Evolutionary conservation across 2,329 filamentous ascomycete species (phyloP), one percentile per base, ranked within the genome.

Genomic region (Emergomyces pasteurianus): DNA sequence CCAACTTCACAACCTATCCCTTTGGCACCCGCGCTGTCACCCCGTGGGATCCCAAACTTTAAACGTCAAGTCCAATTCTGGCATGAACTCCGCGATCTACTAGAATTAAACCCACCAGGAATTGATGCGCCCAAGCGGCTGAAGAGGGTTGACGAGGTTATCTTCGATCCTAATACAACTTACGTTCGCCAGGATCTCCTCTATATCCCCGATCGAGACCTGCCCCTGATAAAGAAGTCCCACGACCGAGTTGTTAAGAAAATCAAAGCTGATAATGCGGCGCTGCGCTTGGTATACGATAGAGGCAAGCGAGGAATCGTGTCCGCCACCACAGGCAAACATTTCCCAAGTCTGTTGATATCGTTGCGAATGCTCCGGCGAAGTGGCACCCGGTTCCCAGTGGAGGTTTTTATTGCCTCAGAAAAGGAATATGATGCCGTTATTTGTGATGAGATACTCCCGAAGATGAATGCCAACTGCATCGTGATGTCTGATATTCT

Each of bases 341-440:
- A 78, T 61, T 67, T 78, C 10, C 76, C 77, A 1, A 74, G 77
- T 0, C 68, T 79, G 49, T 70, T 77, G 8, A 74, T 78, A 6
- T 77, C 75, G 1, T 67, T 80, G 14, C 73, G 73, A 7, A 78
- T 80, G 75, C 71, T 80, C 34, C 72, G 78, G 8, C 67, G 71
- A 21, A 74, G 74, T 8, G 76, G 77, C 12, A 77, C 73, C 16
- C 67, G 65, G 4, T 64, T 80, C 10, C 78, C 78, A 0, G 72
- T 80, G 58, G 77, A 80, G 63, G 73, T 79, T 23, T 79, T 78
- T 59, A 66, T 79, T n/a, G 71, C 73, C 10, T 67, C 73, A 18
- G 65, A 72, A n/a, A 63, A 67, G 0, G 74, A 78, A 56, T 77
- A 78, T 60, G 75, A 78, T 57, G 64, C 67, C 2, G 70, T 73